These are phyloP conservation scores for Brassica rapa DNA, from an alignment of 345 rosid species.

Conservation along the genomic window DNA sequence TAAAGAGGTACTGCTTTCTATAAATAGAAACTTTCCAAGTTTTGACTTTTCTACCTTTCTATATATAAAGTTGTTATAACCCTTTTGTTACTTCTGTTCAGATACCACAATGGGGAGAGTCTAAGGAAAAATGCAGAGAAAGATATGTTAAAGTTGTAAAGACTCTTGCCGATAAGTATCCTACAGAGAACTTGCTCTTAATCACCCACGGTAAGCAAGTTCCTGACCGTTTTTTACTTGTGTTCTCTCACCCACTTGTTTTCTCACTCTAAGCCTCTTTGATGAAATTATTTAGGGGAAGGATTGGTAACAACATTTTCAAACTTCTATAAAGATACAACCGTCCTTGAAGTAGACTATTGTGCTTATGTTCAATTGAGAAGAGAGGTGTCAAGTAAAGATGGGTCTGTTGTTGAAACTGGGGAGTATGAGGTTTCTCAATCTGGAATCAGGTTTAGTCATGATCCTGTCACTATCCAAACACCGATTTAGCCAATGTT, in stretches of 20 bases:
- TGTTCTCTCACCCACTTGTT: neutral
- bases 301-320: slow-evolving; percentile 80
- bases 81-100: slow-evolving; percentile 30
- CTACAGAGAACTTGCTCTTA: slow-evolving; percentile 72
- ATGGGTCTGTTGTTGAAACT: slow-evolving; percentile 29
- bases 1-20: slow-evolving; percentile 47
- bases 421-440: slow-evolving; percentile 55
- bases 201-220: slow-evolving; percentile 75
- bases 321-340: slow-evolving; percentile 50
- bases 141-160: slow-evolving; percentile 58
- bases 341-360: slow-evolving; percentile 64
- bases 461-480: slow-evolving; percentile 25
- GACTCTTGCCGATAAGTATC: slow-evolving; percentile 74
- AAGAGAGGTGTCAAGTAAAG: slow-evolving; percentile 44
- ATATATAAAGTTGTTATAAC: slow-evolving; percentile 17
- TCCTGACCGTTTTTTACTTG: neutral
- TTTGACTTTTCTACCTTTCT: neutral
- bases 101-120: slow-evolving; percentile 82
- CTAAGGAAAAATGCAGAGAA: slow-evolving; percentile 43
- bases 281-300: slow-evolving; percentile 57
- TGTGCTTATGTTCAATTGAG: slow-evolving; percentile 70
- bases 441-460: slow-evolving; percentile 51
- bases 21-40: neutral
- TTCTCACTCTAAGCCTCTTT: neutral
- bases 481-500: slow-evolving; percentile 23